Base-by-base conservation (phyloP, 2,329 filamentous ascomycete genomes). In the Aspergillus sp. region DNA sequence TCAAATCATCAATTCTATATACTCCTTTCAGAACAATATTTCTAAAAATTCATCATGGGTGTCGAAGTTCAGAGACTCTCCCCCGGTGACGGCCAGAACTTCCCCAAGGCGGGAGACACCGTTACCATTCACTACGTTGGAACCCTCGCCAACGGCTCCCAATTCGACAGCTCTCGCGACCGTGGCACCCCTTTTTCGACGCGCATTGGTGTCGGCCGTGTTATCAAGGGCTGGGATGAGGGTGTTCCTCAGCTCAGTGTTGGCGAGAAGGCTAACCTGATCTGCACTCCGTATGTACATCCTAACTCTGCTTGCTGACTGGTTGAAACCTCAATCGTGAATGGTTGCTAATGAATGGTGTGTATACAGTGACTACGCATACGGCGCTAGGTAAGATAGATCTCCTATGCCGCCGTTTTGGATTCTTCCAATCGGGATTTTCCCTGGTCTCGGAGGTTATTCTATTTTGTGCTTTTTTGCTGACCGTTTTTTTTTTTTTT, bases 61-160 rank as follows among this genome's bases (percentile, higher is more conserved):
- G 90, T 96, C 70, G 83, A 80, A 59, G 95, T 91, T 81, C 82
- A 81, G 51, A 76, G 84, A 62, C 74, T 87, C 67, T 70, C 77
- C 40, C 75, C 83, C 62, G 93, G 93, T 70, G 82, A 83, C 68
- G 79, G 80, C 55, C 81, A 82, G 56, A 73, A 85, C 68, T 80
- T 76, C 64, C 90, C 93, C 58, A 71, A 77, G 65, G 68, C 71
- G 14, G 89, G 90, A 64, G 86, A 97, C 74, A 85, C 78, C 27
- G 90, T 98, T 70, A 85, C 84, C 70, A 96, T 98, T 72, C 86
- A 95, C 78, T 98, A 98, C 83, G 95, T 90, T 45, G 95, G 95
- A 68, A 96, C 82, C 78, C 83, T 98, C 58, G 80, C 43, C 33
- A 17, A 51, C 27, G 39, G 48, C 50, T 53, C 46, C 48, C 96